Conservation (phyloP, 768 basidiomycete species). For the Rhizopogon vinicolor region DNA sequence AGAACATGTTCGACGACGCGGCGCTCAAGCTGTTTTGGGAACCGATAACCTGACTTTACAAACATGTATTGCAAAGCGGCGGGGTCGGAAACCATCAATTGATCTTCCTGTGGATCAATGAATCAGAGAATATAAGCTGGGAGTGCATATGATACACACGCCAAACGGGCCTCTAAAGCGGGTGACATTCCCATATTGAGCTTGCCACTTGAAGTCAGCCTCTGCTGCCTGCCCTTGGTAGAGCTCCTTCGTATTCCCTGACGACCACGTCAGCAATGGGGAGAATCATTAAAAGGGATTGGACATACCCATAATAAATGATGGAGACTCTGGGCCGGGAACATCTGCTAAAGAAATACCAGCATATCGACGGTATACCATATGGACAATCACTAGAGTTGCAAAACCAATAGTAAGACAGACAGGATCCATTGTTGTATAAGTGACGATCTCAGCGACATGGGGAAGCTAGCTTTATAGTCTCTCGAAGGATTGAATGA, state of each 20-base stretch:
- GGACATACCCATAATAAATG: conserved; percentile 14
- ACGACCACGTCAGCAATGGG: conserved; percentile 16
- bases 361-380: not conserved
- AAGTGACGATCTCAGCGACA: not conserved
- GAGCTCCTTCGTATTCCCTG: conserved; percentile 27
- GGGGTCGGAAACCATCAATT: conserved; percentile 42
- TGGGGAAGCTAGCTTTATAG: not conserved
- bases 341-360: conserved; percentile 11
- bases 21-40: conserved; percentile 31
- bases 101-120: conserved; percentile 32
- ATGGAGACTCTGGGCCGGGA: conserved; percentile 15
- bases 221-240: conserved; percentile 22
- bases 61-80: conserved; percentile 39
- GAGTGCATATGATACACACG: conserved; percentile 7
- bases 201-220: conserved; percentile 25
- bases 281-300: not conserved
- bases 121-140: conserved; percentile 2
- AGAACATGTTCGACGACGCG: conserved; percentile 10
- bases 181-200: conserved; percentile 22
- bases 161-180: conserved; percentile 23
- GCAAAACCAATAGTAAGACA: not conserved
- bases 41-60: conserved; percentile 39
- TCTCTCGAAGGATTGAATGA: no score
- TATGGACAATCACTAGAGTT: conserved; percentile 5
- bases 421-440: conserved; percentile 7